Evolutionary conservation across 345 rosid species (phyloP), one percentile per base, ranked within the genome.

Genomic region (Trapa incisa): DNA sequence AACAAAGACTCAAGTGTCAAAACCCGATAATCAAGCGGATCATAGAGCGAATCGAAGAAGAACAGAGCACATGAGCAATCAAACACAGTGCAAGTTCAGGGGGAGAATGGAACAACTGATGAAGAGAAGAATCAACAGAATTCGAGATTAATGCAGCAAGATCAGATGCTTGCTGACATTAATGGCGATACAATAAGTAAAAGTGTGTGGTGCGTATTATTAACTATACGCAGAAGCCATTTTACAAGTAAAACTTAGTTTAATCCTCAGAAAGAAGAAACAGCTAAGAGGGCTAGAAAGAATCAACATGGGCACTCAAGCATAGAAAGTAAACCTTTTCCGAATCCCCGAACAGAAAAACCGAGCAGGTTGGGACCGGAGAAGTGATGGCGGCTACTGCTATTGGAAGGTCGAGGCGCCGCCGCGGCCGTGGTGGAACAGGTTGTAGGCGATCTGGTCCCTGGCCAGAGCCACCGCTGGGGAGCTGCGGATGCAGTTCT

Each of bases 371-470:
- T 12, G 1, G 11, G 0, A 1, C 56, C 56, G 33, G 2, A 17
- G 29, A 10, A 42, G 14, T 38, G 45, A 36, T 16, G 2, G 45
- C 47, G 15, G 41, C 12, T 14, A 13, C 32, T 22, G 29, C 67
- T 62, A 67, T 32, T 61, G 70, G 38, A 58, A 72, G 42, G 6
- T 3, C 0, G 4, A 3, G 16, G 67, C 75, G 16, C 82, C 80
- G 8, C 85, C 87, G 8, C 74, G 78, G 32, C 90, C 86, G 76
- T 85, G 92, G 71, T 90, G 97, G 73, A 90, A 70, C 61, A 90
- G 78, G 76, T 87, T 78, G 65, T 87, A 92, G 64, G 90, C 92
- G 41, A 90, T 80, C 6, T 82, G 82, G 79, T 90, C 97, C 65
- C 97, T 83, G 5, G 76, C 85, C 74, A 65, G 86, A 17, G 72